These are phyloP conservation scores for Mortierella sp. DNA, from an alignment of 371 early-diverging fungal species.

Conservation along the genomic window DNA sequence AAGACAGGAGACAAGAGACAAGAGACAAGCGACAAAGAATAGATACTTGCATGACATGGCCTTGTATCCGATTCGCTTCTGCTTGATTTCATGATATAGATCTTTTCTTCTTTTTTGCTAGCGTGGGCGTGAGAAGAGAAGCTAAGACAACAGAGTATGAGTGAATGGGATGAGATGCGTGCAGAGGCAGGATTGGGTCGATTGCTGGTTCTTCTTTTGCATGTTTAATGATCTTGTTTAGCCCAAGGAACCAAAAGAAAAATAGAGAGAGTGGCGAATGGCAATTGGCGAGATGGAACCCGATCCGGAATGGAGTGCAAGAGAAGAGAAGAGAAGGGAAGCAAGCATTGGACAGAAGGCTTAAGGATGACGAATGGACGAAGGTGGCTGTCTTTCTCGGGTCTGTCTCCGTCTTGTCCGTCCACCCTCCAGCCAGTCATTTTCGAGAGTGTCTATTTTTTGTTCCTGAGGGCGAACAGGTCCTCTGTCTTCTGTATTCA, in stretches of 20 bases:
- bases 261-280: neutral
- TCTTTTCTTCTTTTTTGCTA: neutral
- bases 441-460: neutral
- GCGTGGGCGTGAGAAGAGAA: conserved; percentile 8
- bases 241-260: too few relatives aligned
- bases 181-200: conserved; percentile 1
- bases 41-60: neutral
- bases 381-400: neutral
- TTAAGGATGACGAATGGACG: neutral
- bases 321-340: too few relatives aligned
- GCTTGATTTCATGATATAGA: neutral
- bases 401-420: conserved; percentile 12
- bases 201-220: neutral
- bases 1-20: neutral
- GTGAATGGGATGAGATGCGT: neutral
- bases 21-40: neutral
- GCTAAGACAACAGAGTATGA: neutral
- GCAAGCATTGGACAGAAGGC: neutral
- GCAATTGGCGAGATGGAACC: neutral
- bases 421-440: conserved; percentile 5
- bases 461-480: neutral
- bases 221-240: too few relatives aligned
- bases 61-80: neutral
- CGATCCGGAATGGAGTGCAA: neutral
- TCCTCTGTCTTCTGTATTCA: neutral